Evolutionary conservation across 176 grass and related monocot genomes (phyloP).

Genomic region (Eragrostis curvula): DNA sequence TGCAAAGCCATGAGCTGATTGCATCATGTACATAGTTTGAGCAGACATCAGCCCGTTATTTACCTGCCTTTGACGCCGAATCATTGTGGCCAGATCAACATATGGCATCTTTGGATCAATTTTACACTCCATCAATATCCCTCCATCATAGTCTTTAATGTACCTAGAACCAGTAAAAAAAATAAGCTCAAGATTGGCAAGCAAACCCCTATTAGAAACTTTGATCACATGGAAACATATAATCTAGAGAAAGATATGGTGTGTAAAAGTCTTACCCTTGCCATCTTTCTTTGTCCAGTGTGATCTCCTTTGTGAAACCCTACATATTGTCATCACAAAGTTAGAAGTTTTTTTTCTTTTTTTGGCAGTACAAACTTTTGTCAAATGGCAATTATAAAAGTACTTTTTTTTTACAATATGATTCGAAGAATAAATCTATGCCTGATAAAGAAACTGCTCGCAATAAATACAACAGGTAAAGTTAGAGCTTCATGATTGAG

Average conservation of each 20-base stretch:
- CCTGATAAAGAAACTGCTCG: neutral
- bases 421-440: slow-evolving; percentile 5
- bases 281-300: slow-evolving; percentile 97
- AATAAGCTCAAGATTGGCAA: slow-evolving; percentile 14
- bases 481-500: neutral
- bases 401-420: neutral
- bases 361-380: neutral
- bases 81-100: slow-evolving; percentile 97
- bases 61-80: slow-evolving; percentile 98
- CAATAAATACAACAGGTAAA: slow-evolving; percentile 5
- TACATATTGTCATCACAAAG: slow-evolving; percentile 42
- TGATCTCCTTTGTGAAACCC: slow-evolving; percentile 97
- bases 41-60: slow-evolving; percentile 36
- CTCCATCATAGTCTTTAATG: slow-evolving; percentile 99
- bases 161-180: slow-evolving; percentile 63
- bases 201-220: neutral
- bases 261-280: slow-evolving; percentile 74
- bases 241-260: slow-evolving; percentile 34
- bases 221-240: slow-evolving; percentile 4
- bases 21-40: slow-evolving; percentile 1
- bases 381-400: neutral
- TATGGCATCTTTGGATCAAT: slow-evolving; percentile 93
- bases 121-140: slow-evolving; percentile 99
- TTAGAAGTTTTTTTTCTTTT: neutral
- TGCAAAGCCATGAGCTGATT: neutral